A percentile compares a stretch with the other conserved stretches of the same genome.
phyloP scores from a whole-genome alignment of 1,139 yeast genomes.

The Yamadazyma friedrichii region DNA sequence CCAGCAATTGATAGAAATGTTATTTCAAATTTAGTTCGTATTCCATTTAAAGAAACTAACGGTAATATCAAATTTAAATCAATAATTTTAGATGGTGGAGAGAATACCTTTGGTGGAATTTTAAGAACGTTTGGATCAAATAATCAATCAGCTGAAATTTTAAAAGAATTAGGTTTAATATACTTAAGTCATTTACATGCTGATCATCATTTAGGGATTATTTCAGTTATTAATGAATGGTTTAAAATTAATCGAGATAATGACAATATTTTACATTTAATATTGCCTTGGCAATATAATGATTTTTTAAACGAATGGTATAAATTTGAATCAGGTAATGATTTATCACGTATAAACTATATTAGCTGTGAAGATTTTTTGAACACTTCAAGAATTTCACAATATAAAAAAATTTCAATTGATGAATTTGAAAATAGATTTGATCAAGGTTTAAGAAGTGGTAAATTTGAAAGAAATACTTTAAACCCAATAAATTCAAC shows the following conservation, averaged over 20 bases:
- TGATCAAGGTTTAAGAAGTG: conserved; percentile 20
- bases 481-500: conserved; percentile 18
- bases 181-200: conserved; percentile 93
- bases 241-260: conserved; percentile 33
- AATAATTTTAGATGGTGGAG: conserved; percentile 86
- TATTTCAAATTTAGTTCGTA: conserved; percentile 67
- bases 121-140: conserved; percentile 58
- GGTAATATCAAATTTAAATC: conserved; percentile 38
- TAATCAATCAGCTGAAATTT: conserved; percentile 31
- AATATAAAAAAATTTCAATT: conserved; percentile 27
- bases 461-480: conserved; percentile 20
- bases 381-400: conserved; percentile 21
- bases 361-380: conserved; percentile 68
- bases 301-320: conserved; percentile 73
- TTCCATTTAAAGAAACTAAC: conserved; percentile 45
- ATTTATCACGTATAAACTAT: conserved; percentile 46
- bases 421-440: conserved; percentile 33
- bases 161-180: conserved; percentile 60
- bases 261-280: conserved; percentile 45
- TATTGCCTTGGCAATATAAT: conserved; percentile 76
- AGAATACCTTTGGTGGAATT: conserved; percentile 79
- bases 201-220: conserved; percentile 89
- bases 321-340: conserved; percentile 48
- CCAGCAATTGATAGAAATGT: conserved; percentile 89
- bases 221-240: conserved; percentile 74